Base-by-base conservation (phyloP, 129 eudicot genomes). In the Flaveria robusta region DNA sequence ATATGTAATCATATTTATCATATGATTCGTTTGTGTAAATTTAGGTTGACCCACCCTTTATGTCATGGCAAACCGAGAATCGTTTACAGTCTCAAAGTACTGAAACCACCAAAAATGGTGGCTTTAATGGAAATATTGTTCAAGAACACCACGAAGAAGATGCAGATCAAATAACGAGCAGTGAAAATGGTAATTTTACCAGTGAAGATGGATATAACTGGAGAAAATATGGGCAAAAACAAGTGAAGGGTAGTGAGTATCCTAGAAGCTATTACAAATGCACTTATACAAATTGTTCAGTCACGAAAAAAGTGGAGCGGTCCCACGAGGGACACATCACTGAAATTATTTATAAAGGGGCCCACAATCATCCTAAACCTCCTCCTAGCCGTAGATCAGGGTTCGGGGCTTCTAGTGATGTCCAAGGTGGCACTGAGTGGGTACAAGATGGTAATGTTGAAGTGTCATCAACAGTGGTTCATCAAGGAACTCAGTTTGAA, bases 231-330 rank as follows among this genome's bases (percentile, higher is more conserved):
- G 96, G 96, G 70, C 92, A 90, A 83, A 90, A 90, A 69, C 96
- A 87, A 80, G 96, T 88, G n/a, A 90, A 90, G 83, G 93, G 96
- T 31, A 90, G 92, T 18, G 96, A 87, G 74, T 85, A 83, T 84
- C 92, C 96, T 9, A 81, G 96, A 62, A 87, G 96, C 75, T 90
- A 87, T 81, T 90, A 87, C 81, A 90, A 90, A 81, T 90, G 96
- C 86, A 90, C 96, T 16, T 86, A 85, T 68, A 79, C 81, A 63
- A 82, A 84, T 66, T 90, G 96, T 75, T 89, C 83, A 0, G 93
- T 90, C 47, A 90, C 88, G 84, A 90, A 90, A 76, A 86, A 90
- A 64, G 90, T 87, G 60, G 92, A 87, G 74, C 76, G 90, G 60
- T 87, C 92, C 45, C 87, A 68, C 2, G 92, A 90, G 23, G 96